A percentile compares a stretch with the other conserved stretches of the same genome.
Evolutionary conservation across 1,284 basidiomycete species (phyloP).

Genomic region (Cerioporus squamosus): DNA sequence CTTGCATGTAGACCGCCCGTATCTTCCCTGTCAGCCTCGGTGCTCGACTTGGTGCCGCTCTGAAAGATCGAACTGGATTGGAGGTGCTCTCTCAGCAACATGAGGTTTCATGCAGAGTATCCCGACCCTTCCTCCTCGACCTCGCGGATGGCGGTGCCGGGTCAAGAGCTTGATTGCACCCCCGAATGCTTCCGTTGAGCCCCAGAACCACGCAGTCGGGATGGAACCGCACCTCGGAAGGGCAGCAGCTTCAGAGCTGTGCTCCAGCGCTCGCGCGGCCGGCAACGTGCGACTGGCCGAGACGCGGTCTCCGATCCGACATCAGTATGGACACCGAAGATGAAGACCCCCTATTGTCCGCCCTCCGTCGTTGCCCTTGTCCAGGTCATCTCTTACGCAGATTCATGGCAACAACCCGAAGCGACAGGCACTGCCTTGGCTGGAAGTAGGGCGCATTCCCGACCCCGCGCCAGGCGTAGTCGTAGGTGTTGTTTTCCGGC

Average conservation of each 20-base stretch:
- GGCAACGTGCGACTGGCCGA: constrained; percentile 4
- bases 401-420: constrained; percentile 6
- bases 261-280: constrained; percentile 5
- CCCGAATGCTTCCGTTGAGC: constrained; percentile 1
- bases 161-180: background rate
- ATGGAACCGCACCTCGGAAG: constrained; percentile 1
- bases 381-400: constrained; percentile 4
- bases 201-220: too few relatives aligned
- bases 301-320: constrained; percentile 1
- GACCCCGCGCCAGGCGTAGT: background rate
- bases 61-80: background rate
- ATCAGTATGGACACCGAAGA: background rate
- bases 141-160: constrained; percentile 3
- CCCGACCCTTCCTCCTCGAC: background rate
- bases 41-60: too few relatives aligned
- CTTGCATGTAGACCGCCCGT: too few relatives aligned
- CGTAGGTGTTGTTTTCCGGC: background rate
- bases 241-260: background rate
- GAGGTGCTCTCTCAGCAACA: background rate
- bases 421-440: background rate
- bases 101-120: background rate
- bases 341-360: constrained; percentile 5
- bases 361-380: background rate
- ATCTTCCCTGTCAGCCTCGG: too few relatives aligned
- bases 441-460: constrained; percentile 3